A percentile compares a stretch with the other conserved stretches of the same genome.
Evolutionary conservation across 306 rosid species (phyloP).

Genomic region (Lathyrus oleraceus): DNA sequence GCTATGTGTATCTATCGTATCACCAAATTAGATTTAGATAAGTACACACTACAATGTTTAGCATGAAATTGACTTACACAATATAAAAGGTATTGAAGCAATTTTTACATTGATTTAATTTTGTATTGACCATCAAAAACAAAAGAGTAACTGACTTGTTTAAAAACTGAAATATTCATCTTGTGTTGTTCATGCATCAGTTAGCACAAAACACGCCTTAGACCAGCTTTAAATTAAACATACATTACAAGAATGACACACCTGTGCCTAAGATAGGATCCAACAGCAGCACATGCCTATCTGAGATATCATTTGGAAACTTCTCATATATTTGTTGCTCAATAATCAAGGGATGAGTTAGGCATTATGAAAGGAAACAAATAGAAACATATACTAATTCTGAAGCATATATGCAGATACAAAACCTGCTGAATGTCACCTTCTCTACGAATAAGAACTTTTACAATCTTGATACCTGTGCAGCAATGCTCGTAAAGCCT

Average conservation of each 20-base stretch:
- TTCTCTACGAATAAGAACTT: constrained; percentile 96
- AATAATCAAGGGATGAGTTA: constrained; percentile 35
- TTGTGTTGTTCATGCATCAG: too few species aligned
- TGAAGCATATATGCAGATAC: constrained; percentile 30
- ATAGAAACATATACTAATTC: constrained; percentile 3
- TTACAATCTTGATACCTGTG: constrained; percentile 97
- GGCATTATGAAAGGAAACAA: constrained; percentile 23
- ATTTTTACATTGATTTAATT: too few species aligned
- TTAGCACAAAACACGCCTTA: not conserved
- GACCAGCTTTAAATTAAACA: not conserved
- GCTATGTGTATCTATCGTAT: too few species aligned
- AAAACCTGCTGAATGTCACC: constrained; percentile 96
- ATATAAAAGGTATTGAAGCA: too few species aligned
- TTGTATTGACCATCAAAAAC: too few species aligned
- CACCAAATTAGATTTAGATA: too few species aligned
- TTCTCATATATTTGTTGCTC: constrained; percentile 90
- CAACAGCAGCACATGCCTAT: constrained; percentile 89
- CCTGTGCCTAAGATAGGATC: constrained; percentile 99
- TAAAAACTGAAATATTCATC: too few species aligned
- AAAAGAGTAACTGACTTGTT: too few species aligned
- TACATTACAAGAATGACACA: constrained; percentile 37
- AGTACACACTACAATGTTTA: too few species aligned
- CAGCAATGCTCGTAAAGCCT: constrained; percentile 99
- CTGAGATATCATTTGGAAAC: constrained; percentile 85
- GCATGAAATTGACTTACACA: too few species aligned